A percentile compares a stretch with the other conserved stretches of the same genome.
phyloP scores from a whole-genome alignment of 2,329 filamentous ascomycete species.

The Ceratocystis harringtonii region DNA sequence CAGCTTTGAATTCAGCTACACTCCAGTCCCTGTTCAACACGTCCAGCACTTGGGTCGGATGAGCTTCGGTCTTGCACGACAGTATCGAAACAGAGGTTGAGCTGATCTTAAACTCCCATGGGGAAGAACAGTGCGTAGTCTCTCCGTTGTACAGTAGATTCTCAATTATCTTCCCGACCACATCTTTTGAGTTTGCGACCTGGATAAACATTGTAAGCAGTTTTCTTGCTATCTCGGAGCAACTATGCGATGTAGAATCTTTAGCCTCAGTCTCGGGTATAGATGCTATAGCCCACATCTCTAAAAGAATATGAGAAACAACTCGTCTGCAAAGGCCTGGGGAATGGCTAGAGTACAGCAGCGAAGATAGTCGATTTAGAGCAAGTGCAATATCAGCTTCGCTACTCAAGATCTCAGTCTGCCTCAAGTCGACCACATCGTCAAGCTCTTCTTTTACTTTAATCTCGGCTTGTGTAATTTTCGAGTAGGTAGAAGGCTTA shows the following conservation, averaged over 20 bases:
- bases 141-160: constrained; percentile 43
- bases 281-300: constrained; percentile 48
- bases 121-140: constrained; percentile 18
- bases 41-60: neutral
- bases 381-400: constrained; percentile 34
- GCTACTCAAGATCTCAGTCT: constrained; percentile 31
- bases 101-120: constrained; percentile 39
- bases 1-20: constrained; percentile 34
- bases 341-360: constrained; percentile 50
- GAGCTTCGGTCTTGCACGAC: neutral
- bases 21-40: constrained; percentile 27
- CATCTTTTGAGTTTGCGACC: constrained; percentile 37
- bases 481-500: constrained; percentile 27
- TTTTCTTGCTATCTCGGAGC: constrained; percentile 32
- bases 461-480: neutral
- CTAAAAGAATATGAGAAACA: constrained; percentile 40
- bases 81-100: constrained; percentile 24
- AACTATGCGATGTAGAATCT: constrained; percentile 26
- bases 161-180: constrained; percentile 34
- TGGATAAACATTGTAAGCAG: constrained; percentile 44
- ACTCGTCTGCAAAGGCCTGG: constrained; percentile 49
- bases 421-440: constrained; percentile 33
- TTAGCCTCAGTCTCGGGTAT: constrained; percentile 25
- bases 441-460: constrained; percentile 22
- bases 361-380: constrained; percentile 38